Percentiles rank a stretch among this genome's conserved stretches.
phyloP scores from a whole-genome alignment of 805 yeast genomes.

The Starmerella powellii region DNA sequence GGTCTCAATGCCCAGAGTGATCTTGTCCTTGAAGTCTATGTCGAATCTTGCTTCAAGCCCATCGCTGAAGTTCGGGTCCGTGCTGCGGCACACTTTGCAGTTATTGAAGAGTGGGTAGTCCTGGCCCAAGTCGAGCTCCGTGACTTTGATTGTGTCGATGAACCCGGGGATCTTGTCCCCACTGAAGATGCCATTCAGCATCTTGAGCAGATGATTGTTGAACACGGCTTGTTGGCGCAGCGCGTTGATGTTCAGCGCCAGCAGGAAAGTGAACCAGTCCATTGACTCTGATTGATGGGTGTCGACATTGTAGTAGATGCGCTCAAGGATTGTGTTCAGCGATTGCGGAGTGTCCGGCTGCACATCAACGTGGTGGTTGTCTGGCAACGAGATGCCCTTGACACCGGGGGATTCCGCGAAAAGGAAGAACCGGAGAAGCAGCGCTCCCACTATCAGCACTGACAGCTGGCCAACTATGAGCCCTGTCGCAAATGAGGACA shows the following conservation, averaged over 20 bases:
- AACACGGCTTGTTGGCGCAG: slow-evolving; percentile 77
- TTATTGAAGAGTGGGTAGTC: slow-evolving; percentile 93
- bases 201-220: slow-evolving; percentile 72
- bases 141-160: slow-evolving; percentile 61
- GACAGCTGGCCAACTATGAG: slow-evolving; percentile 33
- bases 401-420: slow-evolving; percentile 31
- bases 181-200: slow-evolving; percentile 54
- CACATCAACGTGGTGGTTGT: slow-evolving; percentile 19
- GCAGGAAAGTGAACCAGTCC: slow-evolving; percentile 92
- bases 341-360: slow-evolving; percentile 24
- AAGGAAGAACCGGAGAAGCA: slow-evolving; percentile 33
- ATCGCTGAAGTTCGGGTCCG: slow-evolving; percentile 20
- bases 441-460: slow-evolving; percentile 30
- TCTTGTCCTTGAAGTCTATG: slow-evolving; percentile 71
- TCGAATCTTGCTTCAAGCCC: slow-evolving; percentile 70
- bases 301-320: slow-evolving; percentile 82
- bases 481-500: slow-evolving; percentile 29
- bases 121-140: slow-evolving; percentile 85
- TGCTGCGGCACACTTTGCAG: slow-evolving; percentile 49
- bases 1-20: slow-evolving; percentile 72
- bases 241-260: slow-evolving; percentile 83
- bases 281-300: slow-evolving; percentile 80
- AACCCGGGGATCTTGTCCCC: slow-evolving; percentile 64
- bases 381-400: slow-evolving; percentile 23
- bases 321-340: slow-evolving; percentile 52